Conservation (phyloP, 495 filamentous ascomycete genomes). For the Aspergillus bertholletiae region DNA sequence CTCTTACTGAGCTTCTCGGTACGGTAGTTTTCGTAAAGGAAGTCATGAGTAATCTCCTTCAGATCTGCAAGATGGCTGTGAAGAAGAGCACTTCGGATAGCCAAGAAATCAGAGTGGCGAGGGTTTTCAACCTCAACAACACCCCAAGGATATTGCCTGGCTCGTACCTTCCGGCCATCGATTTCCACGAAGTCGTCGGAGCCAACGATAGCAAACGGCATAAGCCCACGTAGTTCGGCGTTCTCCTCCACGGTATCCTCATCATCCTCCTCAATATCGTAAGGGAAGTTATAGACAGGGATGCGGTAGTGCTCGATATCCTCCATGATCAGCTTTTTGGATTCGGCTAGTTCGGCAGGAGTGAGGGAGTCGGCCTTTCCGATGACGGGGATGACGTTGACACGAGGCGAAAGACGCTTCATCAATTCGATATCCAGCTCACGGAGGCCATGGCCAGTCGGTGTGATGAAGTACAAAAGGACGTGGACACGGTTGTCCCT, state of each 20-base stretch:
- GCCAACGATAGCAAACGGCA: conserved; percentile 98
- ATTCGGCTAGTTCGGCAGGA: conserved; percentile 93
- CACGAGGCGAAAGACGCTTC: conserved; percentile 96
- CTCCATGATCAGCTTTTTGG: conserved; percentile 99
- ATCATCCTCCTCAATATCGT: conserved; percentile 99
- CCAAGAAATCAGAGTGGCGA: conserved; percentile 96
- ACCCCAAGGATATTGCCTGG: conserved; percentile 98
- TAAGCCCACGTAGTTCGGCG: conserved; percentile 89
- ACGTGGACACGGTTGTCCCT: conserved; percentile 98
- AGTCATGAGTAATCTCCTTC: conserved; percentile 99
- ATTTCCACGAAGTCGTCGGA: conserved; percentile 95
- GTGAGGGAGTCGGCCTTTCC: conserved; percentile 98
- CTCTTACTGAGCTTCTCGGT: conserved; percentile 99
- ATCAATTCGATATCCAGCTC: conserved; percentile 99
- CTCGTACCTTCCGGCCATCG: conserved; percentile 83
- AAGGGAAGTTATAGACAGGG: conserved; percentile 99
- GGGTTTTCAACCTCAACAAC: conserved; percentile 99
- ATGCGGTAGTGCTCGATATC: conserved; percentile 99
- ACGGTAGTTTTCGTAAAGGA: conserved; percentile 99
- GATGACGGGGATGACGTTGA: conserved; percentile 98
- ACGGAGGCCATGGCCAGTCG: conserved; percentile 95
- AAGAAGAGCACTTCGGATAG: conserved; percentile 91
- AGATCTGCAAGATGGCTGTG: conserved; percentile 97
- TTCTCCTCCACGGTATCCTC: conserved; percentile 99
- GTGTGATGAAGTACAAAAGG: conserved; percentile 98